Evolutionary conservation across 202 grass and related monocot genomes (phyloP).

Genomic region (Elaeis oleifera): DNA sequence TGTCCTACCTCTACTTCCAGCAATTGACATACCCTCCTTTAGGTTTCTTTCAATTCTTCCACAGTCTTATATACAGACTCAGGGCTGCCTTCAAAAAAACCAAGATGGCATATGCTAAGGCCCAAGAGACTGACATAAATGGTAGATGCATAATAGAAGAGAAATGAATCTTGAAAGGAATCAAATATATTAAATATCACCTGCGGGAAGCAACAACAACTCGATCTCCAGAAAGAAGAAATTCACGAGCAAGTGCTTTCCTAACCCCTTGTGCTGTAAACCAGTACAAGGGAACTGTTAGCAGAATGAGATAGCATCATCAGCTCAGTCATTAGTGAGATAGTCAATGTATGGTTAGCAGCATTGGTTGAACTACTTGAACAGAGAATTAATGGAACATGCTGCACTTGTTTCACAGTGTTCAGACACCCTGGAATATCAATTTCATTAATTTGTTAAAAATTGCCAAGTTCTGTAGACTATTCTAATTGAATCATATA

Average conservation of each 20-base stretch:
- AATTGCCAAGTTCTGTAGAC: too few relatives aligned
- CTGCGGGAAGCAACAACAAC: conserved; percentile 95
- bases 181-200: conserved; percentile 31
- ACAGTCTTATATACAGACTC: conserved; percentile 83
- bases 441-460: too few relatives aligned
- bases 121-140: conserved; percentile 24
- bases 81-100: conserved; percentile 57
- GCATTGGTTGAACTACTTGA: too few relatives aligned
- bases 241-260: conserved; percentile 95
- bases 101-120: conserved; percentile 2
- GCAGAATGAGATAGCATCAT: neutral
- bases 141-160: conserved; percentile 12
- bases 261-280: conserved; percentile 88
- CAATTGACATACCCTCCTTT: conserved; percentile 55
- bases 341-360: too few relatives aligned
- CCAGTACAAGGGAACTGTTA: conserved; percentile 15
- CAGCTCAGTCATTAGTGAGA: too few relatives aligned
- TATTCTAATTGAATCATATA: too few relatives aligned
- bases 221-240: conserved; percentile 94
- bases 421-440: too few relatives aligned
- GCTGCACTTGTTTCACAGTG: too few relatives aligned
- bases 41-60: conserved; percentile 83
- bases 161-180: neutral
- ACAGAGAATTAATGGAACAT: too few relatives aligned
- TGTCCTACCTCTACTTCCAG: conserved; percentile 64